Percentiles rank a stretch among this genome's conserved stretches.
These are phyloP conservation scores for Mortierella claussenii DNA, from an alignment of 192 early-diverging fungal genomes.

Conservation along the genomic window DNA sequence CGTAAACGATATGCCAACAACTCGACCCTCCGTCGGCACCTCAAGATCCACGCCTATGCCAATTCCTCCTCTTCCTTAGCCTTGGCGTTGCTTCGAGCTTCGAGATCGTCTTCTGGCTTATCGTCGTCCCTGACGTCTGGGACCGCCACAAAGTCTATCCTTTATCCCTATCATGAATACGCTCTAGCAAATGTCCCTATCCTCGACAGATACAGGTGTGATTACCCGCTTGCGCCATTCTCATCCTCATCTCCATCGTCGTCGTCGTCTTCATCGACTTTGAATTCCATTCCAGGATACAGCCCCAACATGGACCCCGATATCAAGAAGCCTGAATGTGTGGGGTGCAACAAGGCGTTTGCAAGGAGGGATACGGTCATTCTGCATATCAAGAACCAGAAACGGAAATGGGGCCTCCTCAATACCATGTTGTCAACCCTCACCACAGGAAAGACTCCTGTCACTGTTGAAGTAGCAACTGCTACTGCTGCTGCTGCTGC, in stretches of 20 bases:
- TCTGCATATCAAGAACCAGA: constrained; percentile 47
- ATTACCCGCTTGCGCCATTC: not conserved
- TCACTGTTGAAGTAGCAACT: not conserved
- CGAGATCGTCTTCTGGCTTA: too few relatives aligned
- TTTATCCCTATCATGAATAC: too few relatives aligned
- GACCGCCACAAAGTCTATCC: too few relatives aligned
- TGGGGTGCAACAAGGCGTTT: constrained; percentile 47
- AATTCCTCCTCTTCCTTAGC: not conserved
- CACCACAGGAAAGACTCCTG: not conserved
- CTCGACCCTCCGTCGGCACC: constrained; percentile 38
- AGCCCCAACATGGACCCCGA: constrained; percentile 22
- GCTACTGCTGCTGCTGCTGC: not conserved
- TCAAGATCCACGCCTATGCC: constrained; percentile 33
- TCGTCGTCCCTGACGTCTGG: too few relatives aligned
- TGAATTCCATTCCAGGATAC: constrained; percentile 8
- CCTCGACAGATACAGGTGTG: too few relatives aligned
- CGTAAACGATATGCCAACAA: constrained; percentile 38
- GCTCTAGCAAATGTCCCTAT: too few relatives aligned
- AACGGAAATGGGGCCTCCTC: constrained; percentile 39
- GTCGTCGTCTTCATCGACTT: not conserved
- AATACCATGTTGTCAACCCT: constrained; percentile 13
- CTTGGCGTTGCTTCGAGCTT: not conserved
- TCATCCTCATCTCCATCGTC: not conserved
- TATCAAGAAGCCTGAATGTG: constrained; percentile 39
- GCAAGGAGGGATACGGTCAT: constrained; percentile 45